Conservation (phyloP, 2,329 filamentous ascomycete genomes). For the Epichloe elymi region DNA sequence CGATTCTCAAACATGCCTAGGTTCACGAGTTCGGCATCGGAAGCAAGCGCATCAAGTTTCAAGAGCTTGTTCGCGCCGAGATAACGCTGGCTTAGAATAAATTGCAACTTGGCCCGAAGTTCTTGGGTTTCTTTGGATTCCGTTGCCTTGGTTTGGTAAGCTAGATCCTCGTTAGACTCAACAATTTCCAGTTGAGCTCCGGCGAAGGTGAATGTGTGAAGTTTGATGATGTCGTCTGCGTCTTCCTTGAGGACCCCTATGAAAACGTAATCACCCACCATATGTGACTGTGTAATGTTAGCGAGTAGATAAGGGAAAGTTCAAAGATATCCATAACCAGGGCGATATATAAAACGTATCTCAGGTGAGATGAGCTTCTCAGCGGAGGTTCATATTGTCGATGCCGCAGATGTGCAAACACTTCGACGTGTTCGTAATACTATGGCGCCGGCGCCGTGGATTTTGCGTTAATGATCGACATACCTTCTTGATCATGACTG, state of each 20-base stretch:
- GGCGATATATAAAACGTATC: neutral
- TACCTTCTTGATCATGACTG: slow-evolving; percentile 65
- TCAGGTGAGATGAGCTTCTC: neutral
- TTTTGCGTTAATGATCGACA: slow-evolving; percentile 31
- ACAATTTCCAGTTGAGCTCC: slow-evolving; percentile 46
- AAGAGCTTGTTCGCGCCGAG: slow-evolving; percentile 58
- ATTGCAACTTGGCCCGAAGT: slow-evolving; percentile 54
- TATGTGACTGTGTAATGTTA: slow-evolving; percentile 59
- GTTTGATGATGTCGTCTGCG: slow-evolving; percentile 48
- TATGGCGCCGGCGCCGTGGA: slow-evolving; percentile 4
- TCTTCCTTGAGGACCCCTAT: slow-evolving; percentile 54
- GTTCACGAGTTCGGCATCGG: slow-evolving; percentile 56
- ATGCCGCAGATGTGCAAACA: slow-evolving; percentile 1
- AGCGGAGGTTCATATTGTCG: neutral
- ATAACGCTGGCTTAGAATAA: slow-evolving; percentile 65
- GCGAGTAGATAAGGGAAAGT: slow-evolving; percentile 22
- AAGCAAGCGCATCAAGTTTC: slow-evolving; percentile 64
- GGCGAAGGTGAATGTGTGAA: slow-evolving; percentile 58
- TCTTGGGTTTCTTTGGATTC: slow-evolving; percentile 42
- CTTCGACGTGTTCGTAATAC: slow-evolving; percentile 3
- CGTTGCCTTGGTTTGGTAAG: slow-evolving; percentile 23
- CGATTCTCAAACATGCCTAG: slow-evolving; percentile 65
- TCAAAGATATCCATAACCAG: neutral
- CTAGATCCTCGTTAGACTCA: slow-evolving; percentile 30
- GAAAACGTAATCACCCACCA: slow-evolving; percentile 56